Evolutionary conservation across 352 stramenopile species (phyloP), one percentile per base, ranked within the genome.

Genomic region (Paralagenidium karlingii): DNA sequence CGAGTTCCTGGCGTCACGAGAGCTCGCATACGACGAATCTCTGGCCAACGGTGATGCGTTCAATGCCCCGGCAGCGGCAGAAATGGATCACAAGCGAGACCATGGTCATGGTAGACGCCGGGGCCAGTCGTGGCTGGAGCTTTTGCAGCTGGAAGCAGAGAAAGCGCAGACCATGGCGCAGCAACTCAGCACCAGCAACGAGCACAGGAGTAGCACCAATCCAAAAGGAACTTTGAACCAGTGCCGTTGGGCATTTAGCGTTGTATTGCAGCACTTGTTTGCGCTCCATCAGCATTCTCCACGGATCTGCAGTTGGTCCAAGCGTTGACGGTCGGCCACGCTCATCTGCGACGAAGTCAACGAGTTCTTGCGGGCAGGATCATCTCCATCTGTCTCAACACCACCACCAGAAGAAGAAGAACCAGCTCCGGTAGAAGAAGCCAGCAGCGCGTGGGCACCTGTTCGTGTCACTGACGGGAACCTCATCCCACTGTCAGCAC

Each of bases 141-240:
- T 62, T 53, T 29, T 77, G 69, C 6, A 91, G 51, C 36, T 68
- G 74, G 38, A 87, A 85, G 51, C 74, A 91, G 19, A 88, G 41
- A 33, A 91, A 76, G 24, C 73, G 67, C 16, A 87, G 59, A 27
- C 75, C 75, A 20, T 87, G 69, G n/a, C 74, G 78, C 44, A 68
- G 58, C 27, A 91, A 64, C 43, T 39, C 19, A 89, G 46, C 9
- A 86, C 63, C 19, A 87, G 42, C 33, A 91, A 47, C 34, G 71
- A 86, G 3, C 82, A 13, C 11, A 83, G 40, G 41, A 87, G 47
- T 27, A 85, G 40, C 22, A 69, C 24, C 4, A 74, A 55, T 18
- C 78, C 78, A 8, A 88, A 54, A 10, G 75, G 78, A 16, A 82
- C 59, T n/a, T 74, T 68, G 16, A 16, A 36, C 69, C 74, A 89